Conservation (phyloP, 306 rosid species). For the Glycine tomentella region DNA sequence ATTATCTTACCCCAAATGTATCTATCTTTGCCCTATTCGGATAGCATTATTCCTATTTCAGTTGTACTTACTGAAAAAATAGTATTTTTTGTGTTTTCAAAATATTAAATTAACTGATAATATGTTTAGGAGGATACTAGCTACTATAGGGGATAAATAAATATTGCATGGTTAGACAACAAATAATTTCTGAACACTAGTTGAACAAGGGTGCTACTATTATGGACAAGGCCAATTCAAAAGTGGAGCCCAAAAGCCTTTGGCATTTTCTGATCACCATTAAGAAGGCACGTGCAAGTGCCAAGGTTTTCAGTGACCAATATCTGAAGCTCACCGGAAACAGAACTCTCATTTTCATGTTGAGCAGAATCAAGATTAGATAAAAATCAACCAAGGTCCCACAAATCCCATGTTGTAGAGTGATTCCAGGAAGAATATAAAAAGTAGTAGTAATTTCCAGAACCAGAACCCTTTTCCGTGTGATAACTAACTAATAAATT, state of each 20-base stretch:
- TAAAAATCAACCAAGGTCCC: constrained; percentile 36
- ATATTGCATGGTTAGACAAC: neutral
- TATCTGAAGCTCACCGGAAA: constrained; percentile 35
- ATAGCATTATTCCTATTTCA: neutral
- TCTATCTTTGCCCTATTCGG: neutral
- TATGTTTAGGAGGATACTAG: neutral
- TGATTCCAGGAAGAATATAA: neutral
- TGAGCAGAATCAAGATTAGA: constrained; percentile 13
- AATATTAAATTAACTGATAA: neutral
- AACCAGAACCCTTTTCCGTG: neutral
- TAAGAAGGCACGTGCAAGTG: constrained; percentile 49
- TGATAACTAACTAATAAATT: neutral
- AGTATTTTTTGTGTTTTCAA: no score
- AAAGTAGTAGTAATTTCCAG: neutral
- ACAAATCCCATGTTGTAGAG: constrained; percentile 24
- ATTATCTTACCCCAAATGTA: neutral
- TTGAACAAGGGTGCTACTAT: constrained; percentile 2
- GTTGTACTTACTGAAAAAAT: neutral
- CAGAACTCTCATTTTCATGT: neutral
- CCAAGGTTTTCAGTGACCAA: constrained; percentile 32
- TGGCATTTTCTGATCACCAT: constrained; percentile 24
- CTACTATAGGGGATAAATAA: neutral
- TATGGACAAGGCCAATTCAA: constrained; percentile 4
- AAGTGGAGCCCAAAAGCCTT: constrained; percentile 48
- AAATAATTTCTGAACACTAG: neutral